Evolutionary conservation across 306 rosid species (phyloP), one percentile per base, ranked within the genome.

Genomic region (Vicia villosa): DNA sequence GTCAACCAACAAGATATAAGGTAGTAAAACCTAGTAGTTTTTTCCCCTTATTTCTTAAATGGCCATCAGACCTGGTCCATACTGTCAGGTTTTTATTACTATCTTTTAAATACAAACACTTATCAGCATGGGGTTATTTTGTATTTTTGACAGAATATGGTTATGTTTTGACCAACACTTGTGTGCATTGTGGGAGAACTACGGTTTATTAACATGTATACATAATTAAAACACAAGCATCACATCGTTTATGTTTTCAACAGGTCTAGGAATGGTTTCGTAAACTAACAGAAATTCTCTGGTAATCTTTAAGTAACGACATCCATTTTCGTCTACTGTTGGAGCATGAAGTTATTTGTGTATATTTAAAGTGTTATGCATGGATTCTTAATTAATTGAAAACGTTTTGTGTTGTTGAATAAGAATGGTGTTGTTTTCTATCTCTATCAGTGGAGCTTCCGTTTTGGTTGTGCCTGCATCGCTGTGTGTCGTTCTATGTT

Each of bases 181-280:
- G 54, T 46, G 70, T 26, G 15, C 51, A 56, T 37, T 37, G 52
- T 9, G 1, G 24, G 51, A 43, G 56, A 65, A 77, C 69, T 21
- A 13, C 37, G 52, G 8, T 28, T 37, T 19, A 17, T 17, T 54
- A 54, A 8, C 52, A 38, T 61, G 38, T 9, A 26, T 10, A 47
- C 43, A 16, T 51, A 42, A 43, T 71, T 30, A 72, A 3, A 7
- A 34, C 12, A 21, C 14, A 58, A 59, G 68, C n/a, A n/a, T n/a
- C n/a, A n/a, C 78, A 76, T 67, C 59, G 16, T 36, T 8, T 54
- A 49, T 50, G 13, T 49, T 64, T 63, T 47, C 50, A 32, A 50
- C n/a, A 36, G 9, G 66, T 32, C 42, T 40, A 51, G 36, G 20
- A 80, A 50, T 60, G 72, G 70, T 36, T 60, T 19, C 68, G 16